Conservation (phyloP, 1,139 yeast genomes). For the Geotrichum fermentans region DNA sequence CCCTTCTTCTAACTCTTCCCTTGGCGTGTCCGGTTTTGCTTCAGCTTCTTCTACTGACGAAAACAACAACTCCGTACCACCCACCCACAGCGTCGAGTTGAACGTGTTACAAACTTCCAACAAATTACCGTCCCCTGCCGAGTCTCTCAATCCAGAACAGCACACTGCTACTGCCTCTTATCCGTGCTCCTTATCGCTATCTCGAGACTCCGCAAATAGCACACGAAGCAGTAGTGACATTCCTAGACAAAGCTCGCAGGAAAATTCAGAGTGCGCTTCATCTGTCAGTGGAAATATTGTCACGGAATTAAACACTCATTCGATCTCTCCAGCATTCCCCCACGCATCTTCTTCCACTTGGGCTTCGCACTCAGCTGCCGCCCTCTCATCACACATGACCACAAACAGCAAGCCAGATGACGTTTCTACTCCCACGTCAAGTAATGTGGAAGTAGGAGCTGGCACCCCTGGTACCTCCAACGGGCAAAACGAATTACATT, state of each 20-base stretch:
- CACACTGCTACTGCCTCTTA: neutral
- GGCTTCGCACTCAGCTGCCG: neutral
- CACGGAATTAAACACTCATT: neutral
- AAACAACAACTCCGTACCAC: neutral
- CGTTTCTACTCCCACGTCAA: conserved; percentile 2
- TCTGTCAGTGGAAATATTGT: neutral
- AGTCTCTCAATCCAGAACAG: neutral
- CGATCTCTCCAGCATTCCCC: neutral
- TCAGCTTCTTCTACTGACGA: conserved; percentile 9
- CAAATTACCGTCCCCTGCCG: neutral
- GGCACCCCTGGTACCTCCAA: neutral
- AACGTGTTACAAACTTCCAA: no score
- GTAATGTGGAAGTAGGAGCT: neutral
- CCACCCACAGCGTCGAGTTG: conserved; percentile 2
- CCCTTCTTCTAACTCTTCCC: neutral
- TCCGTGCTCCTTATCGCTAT: neutral
- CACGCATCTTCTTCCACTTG: no score
- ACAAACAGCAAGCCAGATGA: neutral
- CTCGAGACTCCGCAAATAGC: neutral
- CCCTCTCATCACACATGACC: neutral
- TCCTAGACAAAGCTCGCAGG: neutral
- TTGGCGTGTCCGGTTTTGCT: conserved; percentile 11
- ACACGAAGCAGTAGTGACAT: conserved; percentile 6
- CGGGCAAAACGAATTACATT: conserved; percentile 6
- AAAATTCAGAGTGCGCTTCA: neutral